Evolutionary conservation across 768 basidiomycete species (phyloP), one percentile per base, ranked within the genome.

Genomic region (Serendipita vermifera): DNA sequence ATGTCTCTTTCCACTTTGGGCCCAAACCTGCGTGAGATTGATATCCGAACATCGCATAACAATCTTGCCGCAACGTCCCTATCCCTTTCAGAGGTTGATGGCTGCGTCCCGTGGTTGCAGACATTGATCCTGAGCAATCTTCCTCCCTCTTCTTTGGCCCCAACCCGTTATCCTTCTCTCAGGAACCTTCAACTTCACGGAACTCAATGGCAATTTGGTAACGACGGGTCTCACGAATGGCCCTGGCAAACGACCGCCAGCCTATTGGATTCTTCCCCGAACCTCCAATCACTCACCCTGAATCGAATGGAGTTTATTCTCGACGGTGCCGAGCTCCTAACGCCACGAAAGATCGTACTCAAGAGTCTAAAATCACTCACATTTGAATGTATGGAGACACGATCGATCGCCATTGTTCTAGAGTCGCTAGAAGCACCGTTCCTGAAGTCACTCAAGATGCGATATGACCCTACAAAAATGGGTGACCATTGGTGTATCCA

Each of bases 401-500:
- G 46, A 11, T 51, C 46, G 46, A 51, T 51, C 17, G 46, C 46
- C 24, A 51, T 51, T 29, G 46, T 51, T 15, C 46, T 51, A 22
- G 46, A 51, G 24, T 51, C 46, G 22, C 46, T 51, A 2, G 22
- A 51, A 5, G 46, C 46, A 11, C 46, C 46, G n/a, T 27, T n/a
- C n/a, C 29, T 51, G 22, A 51, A 51, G 32, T 51, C 46, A n/a
- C 46, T 51, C 46, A 51, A 51, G 24, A 51, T 51, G 46, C 46
- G 46, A 31, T 51, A 51, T 26, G 46, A 51, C 32, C 46, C 46
- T n/a, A 51, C 46, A 22, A 51, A 51, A 31, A 51, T 51, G 46
- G 46, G 46, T n/a, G 46, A 51, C 24, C 46, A 51, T 26, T 51
- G 46, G 46, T 51, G 46, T n/a, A 51, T 51, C 11, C 46, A 51